Conservation (phyloP, 192 early-diverging fungal species). For the Coemansia umbellata region DNA sequence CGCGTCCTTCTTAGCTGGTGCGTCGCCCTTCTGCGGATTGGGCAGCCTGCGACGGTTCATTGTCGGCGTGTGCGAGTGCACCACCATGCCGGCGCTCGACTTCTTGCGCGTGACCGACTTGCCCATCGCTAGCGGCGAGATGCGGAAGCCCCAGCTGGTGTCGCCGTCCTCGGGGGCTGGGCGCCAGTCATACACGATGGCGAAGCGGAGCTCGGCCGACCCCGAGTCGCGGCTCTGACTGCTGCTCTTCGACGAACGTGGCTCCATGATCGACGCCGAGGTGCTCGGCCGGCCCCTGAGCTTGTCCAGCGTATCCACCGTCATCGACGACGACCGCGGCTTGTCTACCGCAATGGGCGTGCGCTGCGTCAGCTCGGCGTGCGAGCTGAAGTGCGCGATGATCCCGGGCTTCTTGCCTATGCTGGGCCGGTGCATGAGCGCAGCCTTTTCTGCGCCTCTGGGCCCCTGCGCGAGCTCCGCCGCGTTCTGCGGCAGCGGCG, state of each 20-base stretch:
- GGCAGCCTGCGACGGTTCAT: constrained; percentile 38
- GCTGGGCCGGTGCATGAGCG: background rate
- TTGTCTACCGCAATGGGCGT: constrained; percentile 28
- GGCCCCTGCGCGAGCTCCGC: constrained; percentile 25
- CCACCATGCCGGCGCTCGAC: constrained; percentile 21
- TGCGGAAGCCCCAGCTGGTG: constrained; percentile 35
- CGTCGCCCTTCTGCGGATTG: constrained; percentile 10
- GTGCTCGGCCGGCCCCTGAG: constrained; percentile 13
- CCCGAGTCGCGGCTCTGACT: constrained; percentile 22
- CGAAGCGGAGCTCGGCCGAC: constrained; percentile 19
- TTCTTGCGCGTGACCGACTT: constrained; percentile 30
- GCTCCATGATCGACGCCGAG: constrained; percentile 8
- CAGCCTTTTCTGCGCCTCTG: background rate
- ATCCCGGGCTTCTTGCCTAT: constrained; percentile 12
- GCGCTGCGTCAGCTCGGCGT: constrained; percentile 33
- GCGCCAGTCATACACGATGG: constrained; percentile 33
- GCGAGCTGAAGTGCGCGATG: constrained; percentile 42
- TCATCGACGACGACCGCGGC: constrained; percentile 45
- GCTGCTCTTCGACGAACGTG: constrained; percentile 4
- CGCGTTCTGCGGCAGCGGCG: constrained; percentile 46
- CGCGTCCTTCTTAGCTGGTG: background rate
- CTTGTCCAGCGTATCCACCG: constrained; percentile 11
- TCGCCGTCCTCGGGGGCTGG: constrained; percentile 19
- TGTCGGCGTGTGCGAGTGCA: constrained; percentile 40
- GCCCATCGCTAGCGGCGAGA: constrained; percentile 35